Evolutionary conservation across 2,329 filamentous ascomycete species (phyloP).

Genomic region (Colletotrichum australisinense): DNA sequence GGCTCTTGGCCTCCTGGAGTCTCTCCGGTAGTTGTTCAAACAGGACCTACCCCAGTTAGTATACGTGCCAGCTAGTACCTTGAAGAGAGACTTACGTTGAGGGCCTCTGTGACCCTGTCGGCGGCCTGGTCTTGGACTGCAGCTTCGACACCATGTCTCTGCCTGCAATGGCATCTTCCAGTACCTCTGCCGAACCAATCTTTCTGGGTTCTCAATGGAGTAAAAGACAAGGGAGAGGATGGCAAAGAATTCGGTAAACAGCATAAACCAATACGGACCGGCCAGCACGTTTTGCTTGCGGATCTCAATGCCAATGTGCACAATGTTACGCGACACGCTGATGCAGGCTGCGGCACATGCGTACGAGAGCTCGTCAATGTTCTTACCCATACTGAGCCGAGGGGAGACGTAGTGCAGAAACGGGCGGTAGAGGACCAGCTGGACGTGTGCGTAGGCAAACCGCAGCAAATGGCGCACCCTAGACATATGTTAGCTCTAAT

Average conservation of each 20-base stretch:
- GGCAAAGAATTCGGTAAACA: slow-evolving; percentile 86
- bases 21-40: slow-evolving; percentile 86
- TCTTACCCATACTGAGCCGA: slow-evolving; percentile 63
- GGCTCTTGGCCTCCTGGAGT: slow-evolving; percentile 64
- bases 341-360: slow-evolving; percentile 75
- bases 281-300: slow-evolving; percentile 79
- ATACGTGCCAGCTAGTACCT: neutral
- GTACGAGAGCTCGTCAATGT: slow-evolving; percentile 81
- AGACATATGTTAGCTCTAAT: slow-evolving; percentile 1
- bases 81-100: slow-evolving; percentile 69
- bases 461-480: slow-evolving; percentile 80
- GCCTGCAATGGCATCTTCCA: slow-evolving; percentile 87
- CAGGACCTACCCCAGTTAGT: slow-evolving; percentile 65
- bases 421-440: slow-evolving; percentile 84
- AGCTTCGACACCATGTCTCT: slow-evolving; percentile 84
- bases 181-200: slow-evolving; percentile 78
- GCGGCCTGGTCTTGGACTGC: slow-evolving; percentile 87
- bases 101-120: slow-evolving; percentile 82
- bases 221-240: slow-evolving; percentile 85
- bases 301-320: slow-evolving; percentile 84
- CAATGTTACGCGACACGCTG: slow-evolving; percentile 76
- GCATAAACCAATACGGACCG: slow-evolving; percentile 87
- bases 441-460: slow-evolving; percentile 85
- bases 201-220: slow-evolving; percentile 82
- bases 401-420: slow-evolving; percentile 87